Conservation (phyloP, 2,329 filamentous ascomycete genomes). For the Colletotrichum coccodes region DNA sequence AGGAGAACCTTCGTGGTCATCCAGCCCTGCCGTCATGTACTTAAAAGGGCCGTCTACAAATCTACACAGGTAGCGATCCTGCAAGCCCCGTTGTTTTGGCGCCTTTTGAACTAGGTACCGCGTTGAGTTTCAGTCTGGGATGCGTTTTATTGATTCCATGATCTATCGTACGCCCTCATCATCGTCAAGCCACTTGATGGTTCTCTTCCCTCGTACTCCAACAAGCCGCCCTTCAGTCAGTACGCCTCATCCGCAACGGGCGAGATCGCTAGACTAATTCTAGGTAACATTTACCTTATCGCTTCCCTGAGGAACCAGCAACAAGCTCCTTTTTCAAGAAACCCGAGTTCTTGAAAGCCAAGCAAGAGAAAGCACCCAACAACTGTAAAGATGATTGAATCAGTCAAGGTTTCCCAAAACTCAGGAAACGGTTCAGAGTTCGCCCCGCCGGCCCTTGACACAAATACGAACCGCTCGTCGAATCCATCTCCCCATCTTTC, state of each 20-base stretch:
- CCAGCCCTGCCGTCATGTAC: slow-evolving; percentile 8
- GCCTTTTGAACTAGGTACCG: not conserved
- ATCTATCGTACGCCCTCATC: not conserved
- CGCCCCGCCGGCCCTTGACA: not conserved
- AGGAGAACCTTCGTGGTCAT: slow-evolving; percentile 9
- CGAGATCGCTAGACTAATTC: not conserved
- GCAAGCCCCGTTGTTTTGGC: slow-evolving; percentile 2
- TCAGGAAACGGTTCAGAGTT: not conserved
- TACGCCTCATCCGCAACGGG: not conserved
- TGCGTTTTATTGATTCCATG: slow-evolving; percentile 1
- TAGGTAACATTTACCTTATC: not conserved
- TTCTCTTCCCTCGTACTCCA: not conserved
- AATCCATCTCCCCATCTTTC: slow-evolving; percentile 16
- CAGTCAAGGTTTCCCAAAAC: not conserved
- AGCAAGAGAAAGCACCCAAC: slow-evolving; percentile 24
- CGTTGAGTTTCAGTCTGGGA: not conserved
- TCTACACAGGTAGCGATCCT: not conserved
- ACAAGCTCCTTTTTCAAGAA: slow-evolving; percentile 20
- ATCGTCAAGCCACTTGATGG: slow-evolving; percentile 1
- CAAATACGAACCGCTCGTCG: slow-evolving; percentile 11
- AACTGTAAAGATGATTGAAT: not conserved
- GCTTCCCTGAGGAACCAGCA: not conserved
- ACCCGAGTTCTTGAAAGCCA: slow-evolving; percentile 18
- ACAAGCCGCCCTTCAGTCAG: not conserved
- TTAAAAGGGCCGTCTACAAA: not conserved